Conservation (phyloP, 192 early-diverging fungal species). For the Allomyces macrogynus region DNA sequence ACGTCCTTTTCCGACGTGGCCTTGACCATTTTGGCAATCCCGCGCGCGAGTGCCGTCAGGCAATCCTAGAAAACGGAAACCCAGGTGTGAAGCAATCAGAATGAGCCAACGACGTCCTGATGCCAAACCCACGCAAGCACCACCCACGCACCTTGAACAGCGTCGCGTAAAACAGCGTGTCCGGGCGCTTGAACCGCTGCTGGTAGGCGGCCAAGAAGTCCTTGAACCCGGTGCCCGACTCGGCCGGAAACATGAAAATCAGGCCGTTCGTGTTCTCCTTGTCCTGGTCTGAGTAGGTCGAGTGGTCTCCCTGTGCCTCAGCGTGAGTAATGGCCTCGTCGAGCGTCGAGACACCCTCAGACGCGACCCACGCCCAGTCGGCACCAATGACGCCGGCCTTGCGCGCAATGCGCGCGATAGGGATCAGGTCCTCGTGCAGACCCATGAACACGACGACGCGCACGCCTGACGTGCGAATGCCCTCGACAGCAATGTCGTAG, state of each 20-base stretch:
- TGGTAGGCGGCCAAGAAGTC: neutral
- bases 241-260: neutral
- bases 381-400: neutral
- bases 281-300: neutral
- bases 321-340: neutral
- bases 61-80: neutral
- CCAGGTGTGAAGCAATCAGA: too few relatives aligned
- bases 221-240: neutral
- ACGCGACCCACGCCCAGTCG: neutral
- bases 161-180: neutral
- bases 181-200: neutral
- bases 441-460: neutral
- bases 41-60: neutral
- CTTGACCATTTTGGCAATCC: neutral
- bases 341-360: neutral
- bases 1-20: neutral
- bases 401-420: neutral
- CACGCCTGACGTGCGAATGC: neutral
- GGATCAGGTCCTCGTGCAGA: neutral
- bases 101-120: too few relatives aligned
- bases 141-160: neutral
- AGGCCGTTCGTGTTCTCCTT: neutral
- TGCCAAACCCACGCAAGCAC: too few relatives aligned
- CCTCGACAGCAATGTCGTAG: neutral
- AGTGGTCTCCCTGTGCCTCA: neutral